Percentiles rank a stretch among this genome's conserved stretches.
Conservation (phyloP, 2,329 filamentous ascomycete genomes). For the Fusarium sambucinum region DNA sequence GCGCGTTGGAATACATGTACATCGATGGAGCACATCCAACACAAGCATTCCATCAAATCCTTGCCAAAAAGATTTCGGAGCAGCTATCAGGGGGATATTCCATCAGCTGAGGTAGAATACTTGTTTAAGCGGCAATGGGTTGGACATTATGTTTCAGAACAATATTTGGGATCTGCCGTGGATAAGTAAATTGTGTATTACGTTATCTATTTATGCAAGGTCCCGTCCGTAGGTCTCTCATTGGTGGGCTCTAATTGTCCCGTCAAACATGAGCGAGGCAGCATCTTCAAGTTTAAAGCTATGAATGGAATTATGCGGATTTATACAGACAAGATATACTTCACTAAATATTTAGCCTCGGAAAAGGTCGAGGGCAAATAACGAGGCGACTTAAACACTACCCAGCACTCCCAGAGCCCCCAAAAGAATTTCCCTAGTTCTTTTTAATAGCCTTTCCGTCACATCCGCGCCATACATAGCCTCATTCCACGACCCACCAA, state of each 20-base stretch:
- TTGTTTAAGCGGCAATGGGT: background rate
- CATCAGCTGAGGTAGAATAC: background rate
- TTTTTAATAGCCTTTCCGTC: background rate
- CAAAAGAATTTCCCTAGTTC: background rate
- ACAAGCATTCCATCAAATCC: conserved; percentile 18
- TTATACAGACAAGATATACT: background rate
- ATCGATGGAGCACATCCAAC: conserved; percentile 27
- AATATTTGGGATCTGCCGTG: too few species aligned
- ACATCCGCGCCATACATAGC: background rate
- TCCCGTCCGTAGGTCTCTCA: too few species aligned
- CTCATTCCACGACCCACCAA: background rate
- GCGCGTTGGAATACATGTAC: conserved; percentile 23
- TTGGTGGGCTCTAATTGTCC: background rate
- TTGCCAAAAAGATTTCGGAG: conserved; percentile 12
- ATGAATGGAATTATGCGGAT: background rate
- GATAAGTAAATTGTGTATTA: background rate
- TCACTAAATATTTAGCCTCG: too few species aligned
- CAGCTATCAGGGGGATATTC: background rate
- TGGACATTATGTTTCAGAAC: background rate
- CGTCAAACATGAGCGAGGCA: background rate
- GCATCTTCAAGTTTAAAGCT: background rate
- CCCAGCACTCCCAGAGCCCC: background rate
- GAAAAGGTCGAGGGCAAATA: too few species aligned
- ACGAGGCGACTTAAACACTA: background rate
- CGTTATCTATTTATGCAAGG: background rate